phyloP scores from a whole-genome alignment of 1,284 basidiomycete genomes.

The Cryptococcus sp. region DNA sequence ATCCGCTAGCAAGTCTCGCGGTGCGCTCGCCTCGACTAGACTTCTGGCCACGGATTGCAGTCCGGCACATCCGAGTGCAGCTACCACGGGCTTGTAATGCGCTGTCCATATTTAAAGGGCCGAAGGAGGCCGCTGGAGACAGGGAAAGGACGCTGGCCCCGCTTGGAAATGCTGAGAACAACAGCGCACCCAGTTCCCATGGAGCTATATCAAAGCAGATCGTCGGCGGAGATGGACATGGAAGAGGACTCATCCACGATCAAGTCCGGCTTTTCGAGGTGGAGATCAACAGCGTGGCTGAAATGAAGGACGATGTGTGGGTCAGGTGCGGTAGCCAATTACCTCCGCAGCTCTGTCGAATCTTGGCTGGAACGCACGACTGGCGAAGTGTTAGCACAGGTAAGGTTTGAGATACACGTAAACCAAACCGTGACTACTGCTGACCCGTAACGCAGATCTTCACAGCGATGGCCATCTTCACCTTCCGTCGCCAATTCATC shows the following conservation, averaged over 20 bases:
- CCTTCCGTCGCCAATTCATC: not conserved
- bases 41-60: conserved; percentile 26
- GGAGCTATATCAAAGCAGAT: conserved; percentile 5
- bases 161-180: not conserved
- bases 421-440: not conserved
- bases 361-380: conserved; percentile 27
- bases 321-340: conserved; percentile 28
- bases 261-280: conserved; percentile 34
- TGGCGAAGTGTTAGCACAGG: conserved; percentile 29
- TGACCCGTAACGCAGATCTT: not conserved
- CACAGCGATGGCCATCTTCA: conserved; percentile 3
- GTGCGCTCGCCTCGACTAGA: conserved; percentile 27
- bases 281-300: conserved; percentile 34
- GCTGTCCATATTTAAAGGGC: conserved; percentile 32
- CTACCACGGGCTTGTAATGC: conserved; percentile 29
- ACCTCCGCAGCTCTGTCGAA: conserved; percentile 36
- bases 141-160: conserved; percentile 1
- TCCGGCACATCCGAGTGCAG: conserved; percentile 36
- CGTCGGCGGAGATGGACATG: conserved; percentile 31
- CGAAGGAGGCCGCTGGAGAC: conserved; percentile 22
- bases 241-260: conserved; percentile 26
- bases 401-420: conserved; percentile 15
- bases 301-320: conserved; percentile 37
- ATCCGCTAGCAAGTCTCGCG: conserved; percentile 32
- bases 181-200: not conserved